These are phyloP conservation scores for Arctostaphylos glauca DNA, from an alignment of 148 eudicot species.

Conservation along the genomic window DNA sequence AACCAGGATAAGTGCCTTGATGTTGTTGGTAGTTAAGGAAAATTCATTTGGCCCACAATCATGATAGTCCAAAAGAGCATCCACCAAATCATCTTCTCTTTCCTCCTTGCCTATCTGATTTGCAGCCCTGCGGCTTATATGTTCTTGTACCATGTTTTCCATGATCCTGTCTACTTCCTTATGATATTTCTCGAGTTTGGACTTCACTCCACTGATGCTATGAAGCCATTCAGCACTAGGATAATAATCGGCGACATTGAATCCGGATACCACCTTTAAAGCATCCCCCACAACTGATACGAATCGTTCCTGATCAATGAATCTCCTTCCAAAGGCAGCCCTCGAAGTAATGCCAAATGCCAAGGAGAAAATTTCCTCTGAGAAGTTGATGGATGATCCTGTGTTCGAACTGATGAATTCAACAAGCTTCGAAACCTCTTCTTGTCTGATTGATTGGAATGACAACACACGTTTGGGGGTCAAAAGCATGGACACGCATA, in stretches of 20 bases:
- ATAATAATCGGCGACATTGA: conserved; percentile 27
- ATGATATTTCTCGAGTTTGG: conserved; percentile 18
- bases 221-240: conserved; percentile 24
- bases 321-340: conserved; percentile 29
- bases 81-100: conserved; percentile 25
- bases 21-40: conserved; percentile 22
- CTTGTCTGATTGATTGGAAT: conserved; percentile 20
- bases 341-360: conserved; percentile 17
- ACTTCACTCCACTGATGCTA: conserved; percentile 17
- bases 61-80: conserved; percentile 30
- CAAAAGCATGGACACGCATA: conserved; percentile 28
- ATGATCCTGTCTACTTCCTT: conserved; percentile 17
- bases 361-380: conserved; percentile 1
- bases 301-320: conserved; percentile 22
- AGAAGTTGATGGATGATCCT: conserved; percentile 24
- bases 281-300: background rate
- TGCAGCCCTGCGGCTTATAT: background rate
- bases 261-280: conserved; percentile 11
- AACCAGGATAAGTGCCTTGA: conserved; percentile 39
- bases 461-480: conserved; percentile 28
- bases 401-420: background rate
- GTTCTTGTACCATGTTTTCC: conserved; percentile 23
- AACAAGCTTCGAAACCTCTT: conserved; percentile 16
- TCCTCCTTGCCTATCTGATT: background rate
- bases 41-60: conserved; percentile 8